Conservation (phyloP, 2,329 filamentous ascomycete species). For the Xylariaceae sp. region DNA sequence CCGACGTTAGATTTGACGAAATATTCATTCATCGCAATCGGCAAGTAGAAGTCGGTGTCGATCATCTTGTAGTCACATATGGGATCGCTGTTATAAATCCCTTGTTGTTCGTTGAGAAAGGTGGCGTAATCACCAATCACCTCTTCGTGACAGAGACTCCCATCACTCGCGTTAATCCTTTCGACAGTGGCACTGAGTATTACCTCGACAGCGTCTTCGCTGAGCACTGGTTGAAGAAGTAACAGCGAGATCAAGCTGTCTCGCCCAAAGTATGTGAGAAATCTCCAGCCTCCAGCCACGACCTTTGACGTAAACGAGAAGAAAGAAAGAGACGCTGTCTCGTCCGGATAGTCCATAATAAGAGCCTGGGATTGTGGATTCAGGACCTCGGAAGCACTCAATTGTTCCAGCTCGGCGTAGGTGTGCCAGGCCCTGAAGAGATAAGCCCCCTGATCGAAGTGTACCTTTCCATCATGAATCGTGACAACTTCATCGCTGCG, state of each 20-base stretch:
- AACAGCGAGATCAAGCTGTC: slow-evolving; percentile 59
- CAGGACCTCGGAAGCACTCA: slow-evolving; percentile 46
- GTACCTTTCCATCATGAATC: slow-evolving; percentile 36
- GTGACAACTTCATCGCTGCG: slow-evolving; percentile 30
- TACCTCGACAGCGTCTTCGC: slow-evolving; percentile 53
- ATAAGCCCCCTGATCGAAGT: slow-evolving; percentile 51
- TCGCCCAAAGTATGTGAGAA: slow-evolving; percentile 62
- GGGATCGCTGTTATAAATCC: slow-evolving; percentile 47
- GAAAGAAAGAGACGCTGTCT: slow-evolving; percentile 53
- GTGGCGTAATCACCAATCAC: slow-evolving; percentile 62
- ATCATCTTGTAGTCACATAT: slow-evolving; percentile 57
- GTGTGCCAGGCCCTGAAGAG: slow-evolving; percentile 54
- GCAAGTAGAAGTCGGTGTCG: slow-evolving; percentile 58
- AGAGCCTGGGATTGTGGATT: slow-evolving; percentile 43
- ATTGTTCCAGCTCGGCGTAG: slow-evolving; percentile 55
- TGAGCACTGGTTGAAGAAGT: slow-evolving; percentile 53
- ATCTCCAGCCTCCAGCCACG: slow-evolving; percentile 60
- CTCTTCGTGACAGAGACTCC: slow-evolving; percentile 60
- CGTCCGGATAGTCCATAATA: slow-evolving; percentile 40
- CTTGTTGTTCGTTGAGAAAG: slow-evolving; percentile 50
- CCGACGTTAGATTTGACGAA: slow-evolving; percentile 46
- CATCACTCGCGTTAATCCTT: slow-evolving; percentile 54
- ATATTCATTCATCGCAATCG: slow-evolving; percentile 53
- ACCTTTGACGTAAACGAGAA: slow-evolving; percentile 60
- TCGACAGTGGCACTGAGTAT: slow-evolving; percentile 57